These are phyloP conservation scores for Phytophthora multivora DNA, from an alignment of 352 stramenopile genomes.

Conservation along the genomic window DNA sequence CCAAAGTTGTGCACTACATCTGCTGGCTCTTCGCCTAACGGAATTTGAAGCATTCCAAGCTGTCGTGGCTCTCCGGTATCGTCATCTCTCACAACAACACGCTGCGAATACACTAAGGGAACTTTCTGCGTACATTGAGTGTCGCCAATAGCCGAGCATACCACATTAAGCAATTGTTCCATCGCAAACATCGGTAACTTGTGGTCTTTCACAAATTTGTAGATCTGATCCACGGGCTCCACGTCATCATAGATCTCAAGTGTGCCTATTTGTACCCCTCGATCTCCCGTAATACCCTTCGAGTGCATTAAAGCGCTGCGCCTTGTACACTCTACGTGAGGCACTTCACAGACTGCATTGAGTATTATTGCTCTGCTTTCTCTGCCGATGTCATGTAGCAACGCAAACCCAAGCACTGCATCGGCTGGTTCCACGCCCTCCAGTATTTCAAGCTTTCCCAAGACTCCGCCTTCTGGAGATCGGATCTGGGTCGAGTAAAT, in stretches of 20 bases:
- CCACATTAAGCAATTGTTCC: conserved; percentile 42
- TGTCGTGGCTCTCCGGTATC: conserved; percentile 21
- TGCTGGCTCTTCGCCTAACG: conserved; percentile 51
- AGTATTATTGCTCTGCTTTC: conserved; percentile 38
- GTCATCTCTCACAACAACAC: conserved; percentile 33
- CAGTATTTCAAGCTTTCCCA: conserved; percentile 56
- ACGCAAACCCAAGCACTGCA: conserved; percentile 48
- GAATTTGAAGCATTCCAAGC: conserved; percentile 59
- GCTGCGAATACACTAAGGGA: conserved; percentile 59
- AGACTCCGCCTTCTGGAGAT: conserved; percentile 18
- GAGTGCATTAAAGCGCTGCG: conserved; percentile 47
- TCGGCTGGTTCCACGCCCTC: conserved; percentile 61
- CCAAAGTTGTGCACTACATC: conserved; percentile 62
- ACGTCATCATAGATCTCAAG: conserved; percentile 72
- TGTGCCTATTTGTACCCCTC: conserved; percentile 35
- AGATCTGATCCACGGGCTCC: conserved; percentile 74
- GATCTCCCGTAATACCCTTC: conserved; percentile 44
- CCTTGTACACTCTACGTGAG: conserved; percentile 45
- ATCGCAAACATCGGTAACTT: conserved; percentile 36
- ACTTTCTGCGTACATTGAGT: conserved; percentile 43
- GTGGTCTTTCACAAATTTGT: conserved; percentile 68
- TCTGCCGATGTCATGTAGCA: conserved; percentile 34
- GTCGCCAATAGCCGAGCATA: conserved; percentile 38
- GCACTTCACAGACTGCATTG: conserved; percentile 45
- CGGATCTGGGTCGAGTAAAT: conserved; percentile 51